Base-by-base conservation (phyloP, 306 rosid genomes). In the Delonix regia region DNA sequence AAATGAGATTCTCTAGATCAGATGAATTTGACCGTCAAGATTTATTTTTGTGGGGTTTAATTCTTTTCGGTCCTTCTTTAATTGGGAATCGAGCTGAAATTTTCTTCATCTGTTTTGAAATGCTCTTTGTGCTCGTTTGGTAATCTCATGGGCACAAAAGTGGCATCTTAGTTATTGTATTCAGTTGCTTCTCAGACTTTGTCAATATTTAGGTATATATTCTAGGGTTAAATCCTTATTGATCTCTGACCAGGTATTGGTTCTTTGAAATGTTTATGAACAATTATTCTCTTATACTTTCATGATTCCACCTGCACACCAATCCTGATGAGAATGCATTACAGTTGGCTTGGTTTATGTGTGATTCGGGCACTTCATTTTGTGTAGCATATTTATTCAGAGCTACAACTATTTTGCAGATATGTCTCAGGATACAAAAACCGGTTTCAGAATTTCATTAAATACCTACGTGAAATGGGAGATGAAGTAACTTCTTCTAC, bases 391-490 rank as follows among this genome's bases (percentile, higher is more conserved):
- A 55, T 51, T 28, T 28, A 70, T 61, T 64, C 48, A 63, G 15
- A 71, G 36, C 11, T 28, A 34, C 52, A 2, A 74, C 48, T 78
- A 56, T 74, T 57, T 83, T 70, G 71, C 86, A 86, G 90, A 78
- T 86, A 86, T 59, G 86, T 86, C 55, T 86, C 90, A 25, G 90
- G 90, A 81, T 86, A 86, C 80, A 86, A 86, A 75, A 86, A 86
- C 36, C 87, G 90, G 55, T 86, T 83, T 78, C 90, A 86, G 65
- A 86, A 86, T 76, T 86, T 86, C 48, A 86, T 86, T 56, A 83
- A 62, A 79, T 78, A 81, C 63, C 90, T 86, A n/a, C 87, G 90
- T 34, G 90, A 86, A 83, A 86, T 86, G 90, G 90, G 90, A 30
- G 90, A 86, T 47, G 90, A 86, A 87, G 90, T 86, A 83, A 53